Evolutionary conservation across 768 basidiomycete species (phyloP).

Genomic region (Lactifluus volemus): DNA sequence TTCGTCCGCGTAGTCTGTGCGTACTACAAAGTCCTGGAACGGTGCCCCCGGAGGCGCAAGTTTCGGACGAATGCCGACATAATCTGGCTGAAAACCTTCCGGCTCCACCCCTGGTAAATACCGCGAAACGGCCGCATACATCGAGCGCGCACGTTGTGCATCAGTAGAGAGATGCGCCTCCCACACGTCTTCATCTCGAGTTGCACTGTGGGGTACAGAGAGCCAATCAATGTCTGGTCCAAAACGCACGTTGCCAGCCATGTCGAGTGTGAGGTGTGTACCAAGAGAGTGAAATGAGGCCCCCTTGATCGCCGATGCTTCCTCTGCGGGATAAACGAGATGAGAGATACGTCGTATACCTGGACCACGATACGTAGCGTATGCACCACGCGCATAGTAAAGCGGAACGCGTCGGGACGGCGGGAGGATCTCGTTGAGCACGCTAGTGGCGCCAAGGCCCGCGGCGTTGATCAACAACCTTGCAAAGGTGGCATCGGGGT

Average conservation of each 20-base stretch:
- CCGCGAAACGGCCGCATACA: slow-evolving; percentile 59
- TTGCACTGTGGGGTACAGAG: slow-evolving; percentile 35
- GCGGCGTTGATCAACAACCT: slow-evolving; percentile 76
- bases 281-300: slow-evolving; percentile 72
- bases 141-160: slow-evolving; percentile 50
- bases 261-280: slow-evolving; percentile 83
- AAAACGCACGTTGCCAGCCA: slow-evolving; percentile 79
- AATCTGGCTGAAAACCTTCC: slow-evolving; percentile 68
- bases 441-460: slow-evolving; percentile 61
- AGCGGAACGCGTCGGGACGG: slow-evolving; percentile 52
- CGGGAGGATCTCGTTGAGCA: slow-evolving; percentile 63
- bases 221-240: slow-evolving; percentile 93
- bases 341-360: slow-evolving; percentile 59
- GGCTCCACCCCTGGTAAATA: slow-evolving; percentile 61
- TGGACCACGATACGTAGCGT: slow-evolving; percentile 79
- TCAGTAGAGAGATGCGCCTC: slow-evolving; percentile 51
- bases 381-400: slow-evolving; percentile 79
- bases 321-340: slow-evolving; percentile 89
- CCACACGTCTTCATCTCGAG: slow-evolving; percentile 71
- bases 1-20: slow-evolving; percentile 42
- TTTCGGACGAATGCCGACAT: slow-evolving; percentile 83
- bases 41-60: slow-evolving; percentile 62
- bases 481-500: slow-evolving; percentile 60
- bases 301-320: slow-evolving; percentile 44
- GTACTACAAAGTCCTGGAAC: slow-evolving; percentile 80